phyloP scores from a whole-genome alignment of 257 asterid species.

The Solanum sitiens region DNA sequence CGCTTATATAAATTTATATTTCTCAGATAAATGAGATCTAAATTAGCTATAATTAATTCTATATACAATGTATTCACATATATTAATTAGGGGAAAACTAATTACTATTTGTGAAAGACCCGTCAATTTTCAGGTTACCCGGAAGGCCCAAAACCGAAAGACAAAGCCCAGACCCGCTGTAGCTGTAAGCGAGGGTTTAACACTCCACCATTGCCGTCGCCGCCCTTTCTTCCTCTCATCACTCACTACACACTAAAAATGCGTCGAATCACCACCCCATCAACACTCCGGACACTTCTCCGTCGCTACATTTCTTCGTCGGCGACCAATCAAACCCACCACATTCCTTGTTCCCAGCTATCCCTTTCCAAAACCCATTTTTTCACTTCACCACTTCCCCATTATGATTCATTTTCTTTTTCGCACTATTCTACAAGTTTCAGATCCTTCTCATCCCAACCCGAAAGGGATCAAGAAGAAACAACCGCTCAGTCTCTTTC shows the following conservation, averaged over 20 bases:
- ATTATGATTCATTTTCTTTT: background rate
- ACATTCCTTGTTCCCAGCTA: background rate
- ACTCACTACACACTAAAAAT: conserved; percentile 22
- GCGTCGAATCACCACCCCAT: conserved; percentile 36
- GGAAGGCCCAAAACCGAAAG: background rate
- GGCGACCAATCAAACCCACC: conserved; percentile 7
- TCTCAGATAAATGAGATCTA: no score
- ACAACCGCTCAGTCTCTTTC: conserved; percentile 31
- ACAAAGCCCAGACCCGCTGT: background rate
- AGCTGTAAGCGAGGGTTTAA: background rate
- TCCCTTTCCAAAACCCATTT: background rate
- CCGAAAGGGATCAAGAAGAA: conserved; percentile 3
- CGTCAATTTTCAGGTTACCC: background rate
- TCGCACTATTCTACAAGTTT: background rate
- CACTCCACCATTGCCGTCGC: background rate
- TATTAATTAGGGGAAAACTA: no score
- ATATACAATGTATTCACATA: no score
- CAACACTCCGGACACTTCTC: conserved; percentile 35
- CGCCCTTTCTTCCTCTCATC: background rate
- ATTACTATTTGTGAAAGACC: background rate
- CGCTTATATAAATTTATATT: no score
- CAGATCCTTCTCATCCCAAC: conserved; percentile 34
- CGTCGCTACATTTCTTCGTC: conserved; percentile 24
- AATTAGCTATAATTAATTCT: no score
- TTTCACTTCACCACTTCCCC: conserved; percentile 6